phyloP scores from a whole-genome alignment of 805 yeast genomes.

The Pichia exigua region DNA sequence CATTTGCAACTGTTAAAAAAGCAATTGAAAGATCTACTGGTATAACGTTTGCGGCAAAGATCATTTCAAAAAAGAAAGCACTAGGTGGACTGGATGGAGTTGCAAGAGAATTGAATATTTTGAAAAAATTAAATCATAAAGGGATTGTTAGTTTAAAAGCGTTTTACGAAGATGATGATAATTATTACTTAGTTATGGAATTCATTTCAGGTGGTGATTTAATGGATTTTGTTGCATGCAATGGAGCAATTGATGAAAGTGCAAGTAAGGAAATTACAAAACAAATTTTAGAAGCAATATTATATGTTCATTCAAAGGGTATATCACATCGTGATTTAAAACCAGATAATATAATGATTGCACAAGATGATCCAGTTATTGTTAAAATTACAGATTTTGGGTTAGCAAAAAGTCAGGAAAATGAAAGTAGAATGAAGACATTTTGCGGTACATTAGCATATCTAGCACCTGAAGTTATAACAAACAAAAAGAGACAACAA shows the following conservation, averaged over 20 bases:
- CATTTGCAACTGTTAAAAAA: conserved; percentile 91
- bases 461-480: conserved; percentile 88
- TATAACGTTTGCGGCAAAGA: conserved; percentile 81
- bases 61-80: conserved; percentile 74
- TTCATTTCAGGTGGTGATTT: conserved; percentile 94
- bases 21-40: conserved; percentile 85
- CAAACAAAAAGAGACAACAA: conserved; percentile 34
- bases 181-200: conserved; percentile 89
- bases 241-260: conserved; percentile 87
- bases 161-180: conserved; percentile 74
- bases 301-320: conserved; percentile 81
- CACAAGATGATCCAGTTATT: conserved; percentile 81
- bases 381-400: conserved; percentile 98
- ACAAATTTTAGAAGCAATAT: conserved; percentile 77
- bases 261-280: conserved; percentile 80
- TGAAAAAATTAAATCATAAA: conserved; percentile 72
- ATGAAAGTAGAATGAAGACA: conserved; percentile 82
- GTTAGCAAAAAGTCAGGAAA: conserved; percentile 80
- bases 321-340: conserved; percentile 95
- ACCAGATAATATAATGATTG: conserved; percentile 91
- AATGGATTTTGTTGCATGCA: conserved; percentile 93
- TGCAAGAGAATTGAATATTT: conserved; percentile 74
- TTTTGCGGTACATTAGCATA: conserved; percentile 97
- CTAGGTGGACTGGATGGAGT: conserved; percentile 74
- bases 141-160: conserved; percentile 78